A percentile compares a stretch with the other conserved stretches of the same genome.
Evolutionary conservation across 495 filamentous ascomycete genomes (phyloP).

Genomic region (Tuber borchii): DNA sequence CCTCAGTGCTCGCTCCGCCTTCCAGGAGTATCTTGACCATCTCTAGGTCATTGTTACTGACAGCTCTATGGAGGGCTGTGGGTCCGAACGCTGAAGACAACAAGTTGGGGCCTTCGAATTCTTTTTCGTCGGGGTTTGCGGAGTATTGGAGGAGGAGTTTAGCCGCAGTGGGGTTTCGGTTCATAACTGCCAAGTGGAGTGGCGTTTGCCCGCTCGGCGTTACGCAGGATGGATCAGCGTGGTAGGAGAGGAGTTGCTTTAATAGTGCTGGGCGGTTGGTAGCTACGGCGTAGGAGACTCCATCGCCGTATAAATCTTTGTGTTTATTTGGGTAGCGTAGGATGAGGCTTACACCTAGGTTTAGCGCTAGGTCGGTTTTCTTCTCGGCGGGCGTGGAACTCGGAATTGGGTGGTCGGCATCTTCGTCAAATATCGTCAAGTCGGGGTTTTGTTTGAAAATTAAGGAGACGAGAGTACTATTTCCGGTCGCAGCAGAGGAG

Average conservation of each 20-base stretch:
- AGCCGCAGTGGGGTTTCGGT: not conserved
- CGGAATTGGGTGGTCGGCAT: not conserved
- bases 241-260: constrained; percentile 2
- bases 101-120: not conserved
- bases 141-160: constrained; percentile 1
- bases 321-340: not conserved
- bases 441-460: not conserved
- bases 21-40: not conserved
- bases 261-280: not conserved
- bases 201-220: not conserved
- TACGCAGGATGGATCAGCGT: not conserved
- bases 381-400: not conserved
- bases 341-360: not conserved
- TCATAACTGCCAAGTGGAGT: not conserved
- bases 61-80: not conserved
- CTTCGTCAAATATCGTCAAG: not conserved
- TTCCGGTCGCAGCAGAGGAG: not conserved
- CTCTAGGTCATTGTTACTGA: not conserved
- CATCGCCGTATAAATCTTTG: not conserved
- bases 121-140: not conserved
- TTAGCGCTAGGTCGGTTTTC: not conserved
- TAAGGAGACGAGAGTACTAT: not conserved
- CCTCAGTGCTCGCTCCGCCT: not conserved
- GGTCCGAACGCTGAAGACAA: not conserved
- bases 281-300: not conserved